Evolutionary conservation across 441 rosid genomes (phyloP).

Genomic region (Arabidopsis lyrata): DNA sequence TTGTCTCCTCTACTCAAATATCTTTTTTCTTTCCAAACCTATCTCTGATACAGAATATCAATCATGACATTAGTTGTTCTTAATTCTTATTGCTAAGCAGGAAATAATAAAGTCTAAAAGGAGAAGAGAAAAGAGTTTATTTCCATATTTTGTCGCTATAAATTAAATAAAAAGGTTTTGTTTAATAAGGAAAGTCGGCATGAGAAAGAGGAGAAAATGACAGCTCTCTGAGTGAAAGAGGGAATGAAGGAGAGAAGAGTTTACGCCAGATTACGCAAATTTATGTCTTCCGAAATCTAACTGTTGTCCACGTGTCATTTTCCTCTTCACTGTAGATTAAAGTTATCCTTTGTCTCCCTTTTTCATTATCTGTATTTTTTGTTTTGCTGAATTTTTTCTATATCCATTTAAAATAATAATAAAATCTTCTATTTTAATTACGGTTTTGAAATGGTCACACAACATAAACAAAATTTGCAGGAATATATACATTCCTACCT

Average conservation of each 20-base stretch:
- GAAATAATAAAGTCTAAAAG: neutral
- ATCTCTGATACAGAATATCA: neutral
- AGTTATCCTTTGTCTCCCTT: slow-evolving; percentile 22
- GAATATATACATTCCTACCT: neutral
- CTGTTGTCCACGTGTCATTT: slow-evolving; percentile 24
- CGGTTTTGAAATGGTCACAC: neutral
- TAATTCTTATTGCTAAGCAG: too few species aligned
- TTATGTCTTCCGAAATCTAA: slow-evolving; percentile 18
- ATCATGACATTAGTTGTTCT: neutral
- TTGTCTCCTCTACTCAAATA: neutral
- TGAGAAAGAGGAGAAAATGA: slow-evolving; percentile 34
- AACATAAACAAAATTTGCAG: neutral
- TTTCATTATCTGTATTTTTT: neutral
- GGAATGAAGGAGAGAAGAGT: slow-evolving; percentile 21
- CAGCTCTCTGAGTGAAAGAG: slow-evolving; percentile 21
- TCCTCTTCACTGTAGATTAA: neutral
- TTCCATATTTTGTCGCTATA: neutral
- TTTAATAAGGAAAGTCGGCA: slow-evolving; percentile 30
- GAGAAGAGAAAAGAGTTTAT: neutral
- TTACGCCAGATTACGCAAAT: slow-evolving; percentile 28
- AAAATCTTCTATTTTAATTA: too few species aligned
- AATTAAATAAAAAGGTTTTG: neutral
- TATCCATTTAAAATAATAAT: neutral
- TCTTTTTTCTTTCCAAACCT: too few species aligned
- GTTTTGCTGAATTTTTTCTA: neutral